Evolutionary conservation across 345 rosid genomes (phyloP), one percentile per base, ranked within the genome.

Genomic region (Brassica incana): DNA sequence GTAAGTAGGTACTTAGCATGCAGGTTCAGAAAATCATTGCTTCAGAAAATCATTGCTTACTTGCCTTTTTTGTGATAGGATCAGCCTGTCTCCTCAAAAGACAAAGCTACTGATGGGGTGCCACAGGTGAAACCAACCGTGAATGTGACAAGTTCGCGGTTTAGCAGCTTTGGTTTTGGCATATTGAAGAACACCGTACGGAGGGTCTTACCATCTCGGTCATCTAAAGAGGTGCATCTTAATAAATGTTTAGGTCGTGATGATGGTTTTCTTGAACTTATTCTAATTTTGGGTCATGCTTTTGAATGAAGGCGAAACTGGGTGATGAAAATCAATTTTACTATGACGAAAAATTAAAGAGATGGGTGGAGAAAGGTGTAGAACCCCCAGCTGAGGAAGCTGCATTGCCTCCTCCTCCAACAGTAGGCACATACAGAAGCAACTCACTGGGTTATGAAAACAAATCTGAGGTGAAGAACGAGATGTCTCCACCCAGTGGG

Each of bases 301-400:
- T 40, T 77, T 79, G 75, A 20, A 63, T 87, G 82, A 82, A 96
- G 99, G 99, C 99, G 65, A 96, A 96, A 82, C 73, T 96, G 85
- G 99, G 99, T 10, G 95, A 86, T 23, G 88, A 76, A 80, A 96
- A 96, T 82, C 90, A 90, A 78, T 96, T 96, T 77, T 90, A 93
- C 62, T 96, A 88, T 59, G 98, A 96, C 61, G 98, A 92, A 75
- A 93, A 93, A 70, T 94, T 90, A 25, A 96, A 93, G 88, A 90
- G 94, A 88, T 93, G 99, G 99, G 94, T 93, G 69, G 97, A 96
- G 86, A 97, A 87, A 87, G 99, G 99, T 67, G 99, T 80, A 58
- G 95, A 88, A 72, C 89, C 93, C 52, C 90, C 95, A 67, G 90
- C 97, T 20, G 95, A 92, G 80, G 97, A 90, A 84, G 78, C 95